Evolutionary conservation across 2,329 filamentous ascomycete species (phyloP).

Genomic region (Claviceps spartinae): DNA sequence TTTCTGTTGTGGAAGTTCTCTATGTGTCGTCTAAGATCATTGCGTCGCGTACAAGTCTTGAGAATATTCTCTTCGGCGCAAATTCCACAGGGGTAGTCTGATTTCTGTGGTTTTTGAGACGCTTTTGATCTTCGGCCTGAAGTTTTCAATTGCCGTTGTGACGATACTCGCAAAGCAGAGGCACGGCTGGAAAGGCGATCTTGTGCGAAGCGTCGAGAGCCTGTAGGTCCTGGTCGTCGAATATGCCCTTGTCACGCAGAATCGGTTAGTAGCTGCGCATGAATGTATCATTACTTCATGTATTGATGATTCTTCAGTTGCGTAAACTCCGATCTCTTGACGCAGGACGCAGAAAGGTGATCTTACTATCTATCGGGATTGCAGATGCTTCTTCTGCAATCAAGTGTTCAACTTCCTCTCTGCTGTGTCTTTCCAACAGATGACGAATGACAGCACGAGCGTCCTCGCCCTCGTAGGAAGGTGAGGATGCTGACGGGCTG

Average conservation of each 20-base stretch:
- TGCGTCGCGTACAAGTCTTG: slow-evolving; percentile 11
- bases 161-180: neutral
- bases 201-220: neutral
- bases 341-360: neutral
- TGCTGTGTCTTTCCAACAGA: slow-evolving; percentile 6
- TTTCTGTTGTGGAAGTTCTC: slow-evolving; percentile 34
- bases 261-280: neutral
- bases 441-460: slow-evolving; percentile 5
- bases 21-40: slow-evolving; percentile 35
- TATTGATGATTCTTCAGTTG: no score
- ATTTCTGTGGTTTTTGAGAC: slow-evolving; percentile 11
- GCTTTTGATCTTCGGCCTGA: neutral
- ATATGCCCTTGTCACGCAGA: neutral
- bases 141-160: neutral
- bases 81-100: slow-evolving; percentile 14
- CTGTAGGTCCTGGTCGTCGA: neutral
- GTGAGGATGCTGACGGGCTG: slow-evolving; percentile 5
- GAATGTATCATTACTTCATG: neutral
- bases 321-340: neutral
- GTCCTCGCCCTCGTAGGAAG: slow-evolving; percentile 2
- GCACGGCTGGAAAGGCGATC: neutral
- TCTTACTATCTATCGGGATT: neutral
- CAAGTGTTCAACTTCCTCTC: slow-evolving; percentile 7
- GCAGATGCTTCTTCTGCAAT: slow-evolving; percentile 7
- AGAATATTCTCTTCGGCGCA: slow-evolving; percentile 21